phyloP scores from a whole-genome alignment of 768 basidiomycete genomes.

The Leccinum pellstonianum region DNA sequence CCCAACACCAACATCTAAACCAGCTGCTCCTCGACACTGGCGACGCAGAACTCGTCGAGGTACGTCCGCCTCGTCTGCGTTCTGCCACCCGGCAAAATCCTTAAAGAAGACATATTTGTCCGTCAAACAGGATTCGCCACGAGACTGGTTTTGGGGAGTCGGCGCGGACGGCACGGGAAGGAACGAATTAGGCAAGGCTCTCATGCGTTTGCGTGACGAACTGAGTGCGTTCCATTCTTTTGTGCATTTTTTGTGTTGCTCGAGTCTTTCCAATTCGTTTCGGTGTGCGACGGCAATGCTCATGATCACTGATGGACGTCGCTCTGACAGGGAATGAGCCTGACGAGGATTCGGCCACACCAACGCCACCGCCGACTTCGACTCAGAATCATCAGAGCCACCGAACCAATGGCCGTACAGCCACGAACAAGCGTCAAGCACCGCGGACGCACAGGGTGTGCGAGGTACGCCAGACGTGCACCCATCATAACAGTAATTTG shows the following conservation, averaged over 20 bases:
- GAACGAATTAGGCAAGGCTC: slow-evolving; percentile 71
- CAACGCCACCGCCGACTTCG: neutral
- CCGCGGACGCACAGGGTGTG: slow-evolving; percentile 18
- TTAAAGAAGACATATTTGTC: neutral
- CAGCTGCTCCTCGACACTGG: slow-evolving; percentile 64
- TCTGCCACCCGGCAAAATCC: neutral
- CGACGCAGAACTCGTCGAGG: slow-evolving; percentile 67
- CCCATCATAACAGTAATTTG: neutral
- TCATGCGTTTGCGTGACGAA: slow-evolving; percentile 59
- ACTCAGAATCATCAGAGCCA: slow-evolving; percentile 6
- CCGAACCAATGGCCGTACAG: neutral
- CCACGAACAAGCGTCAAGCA: slow-evolving; percentile 8
- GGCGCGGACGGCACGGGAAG: slow-evolving; percentile 64
- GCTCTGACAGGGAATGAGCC: slow-evolving; percentile 12
- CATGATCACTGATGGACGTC: neutral
- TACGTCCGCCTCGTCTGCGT: slow-evolving; percentile 25
- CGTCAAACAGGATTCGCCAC: slow-evolving; percentile 58
- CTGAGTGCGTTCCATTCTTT: slow-evolving; percentile 38
- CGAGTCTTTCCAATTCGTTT: neutral
- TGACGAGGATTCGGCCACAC: neutral
- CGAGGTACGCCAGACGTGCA: slow-evolving; percentile 18
- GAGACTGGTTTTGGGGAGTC: slow-evolving; percentile 76
- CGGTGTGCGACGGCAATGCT: slow-evolving; percentile 1
- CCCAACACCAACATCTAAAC: slow-evolving; percentile 59
- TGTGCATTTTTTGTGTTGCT: neutral